Evolutionary conservation across 306 rosid genomes (phyloP).

Genomic region (Sesbania bispinosa): DNA sequence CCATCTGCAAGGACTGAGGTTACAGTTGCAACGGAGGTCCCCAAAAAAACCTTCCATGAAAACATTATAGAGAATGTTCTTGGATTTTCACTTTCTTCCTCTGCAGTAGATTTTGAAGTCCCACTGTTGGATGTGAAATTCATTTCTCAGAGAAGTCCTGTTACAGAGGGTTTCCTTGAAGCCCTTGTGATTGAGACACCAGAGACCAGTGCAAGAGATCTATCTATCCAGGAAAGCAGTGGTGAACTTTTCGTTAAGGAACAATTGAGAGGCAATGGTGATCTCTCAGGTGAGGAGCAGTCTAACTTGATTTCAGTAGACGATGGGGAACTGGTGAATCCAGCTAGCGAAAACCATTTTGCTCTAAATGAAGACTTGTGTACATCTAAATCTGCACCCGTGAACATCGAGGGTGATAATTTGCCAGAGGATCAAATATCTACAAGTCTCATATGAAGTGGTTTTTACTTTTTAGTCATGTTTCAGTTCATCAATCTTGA

Average conservation of each 20-base stretch:
- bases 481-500: conserved; percentile 9
- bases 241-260: conserved; percentile 19
- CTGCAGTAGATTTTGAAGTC: conserved; percentile 54
- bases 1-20: conserved; percentile 4
- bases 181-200: conserved; percentile 44
- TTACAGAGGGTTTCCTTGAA: conserved; percentile 39
- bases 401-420: conserved; percentile 32
- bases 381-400: conserved; percentile 32
- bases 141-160: conserved; percentile 32
- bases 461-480: background rate
- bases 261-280: conserved; percentile 30
- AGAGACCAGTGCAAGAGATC: conserved; percentile 29
- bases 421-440: conserved; percentile 21
- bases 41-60: conserved; percentile 23
- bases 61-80: conserved; percentile 59
- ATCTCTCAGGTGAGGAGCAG: conserved; percentile 26
- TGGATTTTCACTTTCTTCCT: conserved; percentile 48
- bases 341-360: conserved; percentile 21
- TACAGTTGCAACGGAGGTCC: conserved; percentile 19
- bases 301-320: conserved; percentile 55
- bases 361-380: conserved; percentile 42
- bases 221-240: conserved; percentile 27
- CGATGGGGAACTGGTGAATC: conserved; percentile 29
- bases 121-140: conserved; percentile 79
- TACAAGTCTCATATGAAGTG: conserved; percentile 53